Evolutionary conservation across 2,329 filamentous ascomycete species (phyloP), one percentile per base, ranked within the genome.

Genomic region (Apiospora phragmitis): DNA sequence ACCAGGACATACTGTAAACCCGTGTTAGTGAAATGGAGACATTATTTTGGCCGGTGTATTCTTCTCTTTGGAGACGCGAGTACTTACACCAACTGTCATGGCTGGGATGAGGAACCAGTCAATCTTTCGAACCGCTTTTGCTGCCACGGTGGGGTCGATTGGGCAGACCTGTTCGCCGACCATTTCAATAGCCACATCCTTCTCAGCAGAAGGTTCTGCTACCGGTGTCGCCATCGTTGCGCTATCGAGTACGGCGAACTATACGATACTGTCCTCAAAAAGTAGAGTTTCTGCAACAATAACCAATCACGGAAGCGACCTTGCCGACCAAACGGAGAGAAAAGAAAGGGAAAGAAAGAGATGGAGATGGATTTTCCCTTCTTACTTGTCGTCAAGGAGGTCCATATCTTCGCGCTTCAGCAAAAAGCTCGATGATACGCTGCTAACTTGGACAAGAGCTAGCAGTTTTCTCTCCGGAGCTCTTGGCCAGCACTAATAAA

Each of bases 41-140:
- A 51, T 62, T 2, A 26, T 65, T n/a, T 11, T 9, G 16, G 11
- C n/a, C 18, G 51, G 16, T 38, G 6, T 16, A 7, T n/a, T n/a
- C 21, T 32, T 12, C 65, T 43, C 38, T 11, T 18, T 24, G 38
- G 9, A 32, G 38, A 32, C 66, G 16, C 16, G 16, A 24, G 45
- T 59, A 76, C 76, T 72, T 71, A 80, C 82, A 68, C 85, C 85
- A 75, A 90, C 76, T 29, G 87, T 84, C 91, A 93, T 93, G 16
- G 88, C 86, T 0, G 91, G 91, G 43, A 93, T 91, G 65, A 93
- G 80, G 72, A 91, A 91, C 73, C 84, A 80, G 75, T 93, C 91
- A 68, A 92, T 92, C 81, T 92, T 93, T 66, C 88, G 83, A 32
- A 92, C 80, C 11, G 91, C 90, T 65, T 87, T 84, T 24, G 83